phyloP scores from a whole-genome alignment of 1,284 basidiomycete genomes.

The Bothia castanella region DNA sequence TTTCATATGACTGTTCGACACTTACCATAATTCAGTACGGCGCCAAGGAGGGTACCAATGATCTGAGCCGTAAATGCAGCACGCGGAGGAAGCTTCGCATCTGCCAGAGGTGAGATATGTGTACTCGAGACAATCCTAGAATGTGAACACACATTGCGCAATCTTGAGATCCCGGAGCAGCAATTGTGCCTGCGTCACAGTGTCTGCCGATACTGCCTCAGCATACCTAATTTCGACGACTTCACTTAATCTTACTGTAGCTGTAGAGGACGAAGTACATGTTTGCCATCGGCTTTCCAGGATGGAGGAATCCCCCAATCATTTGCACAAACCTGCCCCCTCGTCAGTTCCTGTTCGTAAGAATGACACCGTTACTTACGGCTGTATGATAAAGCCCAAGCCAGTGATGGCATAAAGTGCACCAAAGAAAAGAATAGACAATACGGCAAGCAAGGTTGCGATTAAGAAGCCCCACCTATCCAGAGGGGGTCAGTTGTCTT shows the following conservation, averaged over 20 bases:
- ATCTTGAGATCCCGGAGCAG: slow-evolving; percentile 57
- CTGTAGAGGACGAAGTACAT: slow-evolving; percentile 58
- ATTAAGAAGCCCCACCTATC: slow-evolving; percentile 30
- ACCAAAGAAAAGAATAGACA: slow-evolving; percentile 44
- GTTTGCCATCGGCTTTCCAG: slow-evolving; percentile 55
- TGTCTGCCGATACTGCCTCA: slow-evolving; percentile 30
- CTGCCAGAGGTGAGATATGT: slow-evolving; percentile 11
- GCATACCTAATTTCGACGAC: no score
- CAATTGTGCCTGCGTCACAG: slow-evolving; percentile 41
- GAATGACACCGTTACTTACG: no score
- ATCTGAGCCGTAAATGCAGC: slow-evolving; percentile 63
- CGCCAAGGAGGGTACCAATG: slow-evolving; percentile 43
- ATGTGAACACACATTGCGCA: slow-evolving; percentile 44
- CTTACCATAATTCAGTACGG: slow-evolving; percentile 52
- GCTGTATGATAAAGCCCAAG: slow-evolving; percentile 16
- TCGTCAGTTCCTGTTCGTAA: slow-evolving; percentile 8
- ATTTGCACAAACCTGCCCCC: slow-evolving; percentile 44
- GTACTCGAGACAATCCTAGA: no score
- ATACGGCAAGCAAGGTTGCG: slow-evolving; percentile 21
- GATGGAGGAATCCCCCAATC: slow-evolving; percentile 58
- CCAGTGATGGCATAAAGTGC: slow-evolving; percentile 54
- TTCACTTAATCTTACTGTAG: slow-evolving; percentile 35
- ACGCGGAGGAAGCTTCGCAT: slow-evolving; percentile 66
- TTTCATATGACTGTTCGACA: background rate
- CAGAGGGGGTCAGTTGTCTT: no score